These are phyloP conservation scores for Phalaenopsis aphrodite DNA, from an alignment of 106 monocot species.

Conservation along the genomic window DNA sequence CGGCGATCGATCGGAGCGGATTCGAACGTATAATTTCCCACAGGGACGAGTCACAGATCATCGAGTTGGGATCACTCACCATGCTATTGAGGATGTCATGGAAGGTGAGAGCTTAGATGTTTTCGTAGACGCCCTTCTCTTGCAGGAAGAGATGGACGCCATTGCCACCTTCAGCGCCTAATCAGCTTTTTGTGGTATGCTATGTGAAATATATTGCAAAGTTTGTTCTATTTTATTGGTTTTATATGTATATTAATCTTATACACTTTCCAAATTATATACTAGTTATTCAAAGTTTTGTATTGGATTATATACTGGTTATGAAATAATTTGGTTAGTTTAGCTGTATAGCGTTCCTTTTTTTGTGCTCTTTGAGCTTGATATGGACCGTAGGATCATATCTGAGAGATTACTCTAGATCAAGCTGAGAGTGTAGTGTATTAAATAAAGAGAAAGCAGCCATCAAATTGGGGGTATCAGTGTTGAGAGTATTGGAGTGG, in stretches of 20 bases:
- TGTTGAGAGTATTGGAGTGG: no score
- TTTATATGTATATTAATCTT: background rate
- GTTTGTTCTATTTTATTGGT: background rate
- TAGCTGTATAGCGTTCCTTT: no score
- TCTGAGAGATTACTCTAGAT: no score
- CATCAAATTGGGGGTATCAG: no score
- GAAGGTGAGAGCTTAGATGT: conserved; percentile 77
- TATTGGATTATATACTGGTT: no score
- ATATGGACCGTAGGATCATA: no score
- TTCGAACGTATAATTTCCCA: conserved; percentile 93
- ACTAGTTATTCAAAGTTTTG: no score
- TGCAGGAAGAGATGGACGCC: conserved; percentile 83
- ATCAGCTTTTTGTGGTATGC: background rate
- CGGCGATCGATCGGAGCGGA: conserved; percentile 92
- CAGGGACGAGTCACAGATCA: conserved; percentile 96
- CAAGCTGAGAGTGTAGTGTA: no score
- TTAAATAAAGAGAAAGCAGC: no score
- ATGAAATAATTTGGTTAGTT: no score
- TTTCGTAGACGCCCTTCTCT: conserved; percentile 73
- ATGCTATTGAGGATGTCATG: conserved; percentile 69
- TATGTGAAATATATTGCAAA: background rate
- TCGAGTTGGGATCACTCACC: conserved; percentile 75
- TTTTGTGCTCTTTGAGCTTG: no score
- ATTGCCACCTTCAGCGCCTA: conserved; percentile 55
- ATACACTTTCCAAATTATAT: no score